A percentile compares a stretch with the other conserved stretches of the same genome.
These are phyloP conservation scores for Acrodontium crateriforme DNA, from an alignment of 2,329 filamentous ascomycete species.

Conservation along the genomic window DNA sequence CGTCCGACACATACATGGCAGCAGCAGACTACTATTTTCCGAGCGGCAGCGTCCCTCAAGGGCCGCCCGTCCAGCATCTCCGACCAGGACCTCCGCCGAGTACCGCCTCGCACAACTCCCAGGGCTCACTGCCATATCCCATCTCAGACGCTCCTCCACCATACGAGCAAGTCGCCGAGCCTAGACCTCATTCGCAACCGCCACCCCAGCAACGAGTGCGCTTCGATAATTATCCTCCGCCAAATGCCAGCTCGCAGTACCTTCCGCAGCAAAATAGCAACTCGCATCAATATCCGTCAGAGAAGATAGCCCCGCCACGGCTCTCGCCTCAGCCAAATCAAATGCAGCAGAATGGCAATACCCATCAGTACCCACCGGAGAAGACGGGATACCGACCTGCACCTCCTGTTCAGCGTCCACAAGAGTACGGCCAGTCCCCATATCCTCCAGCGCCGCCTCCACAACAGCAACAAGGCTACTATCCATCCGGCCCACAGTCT, in stretches of 20 bases:
- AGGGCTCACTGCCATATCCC: constrained; percentile 14
- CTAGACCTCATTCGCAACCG: constrained; percentile 19
- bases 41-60: constrained; percentile 5
- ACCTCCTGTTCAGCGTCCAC: constrained; percentile 5
- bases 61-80: too few relatives aligned
- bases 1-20: constrained; percentile 11
- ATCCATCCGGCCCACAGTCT: too few relatives aligned
- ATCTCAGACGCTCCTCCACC: constrained; percentile 19
- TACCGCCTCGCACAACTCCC: constrained; percentile 3
- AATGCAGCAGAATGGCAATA: constrained; percentile 4
- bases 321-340: constrained; percentile 4
- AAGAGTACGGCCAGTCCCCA: constrained; percentile 5
- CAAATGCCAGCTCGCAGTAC: too few relatives aligned
- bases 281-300: background rate
- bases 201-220: constrained; percentile 10
- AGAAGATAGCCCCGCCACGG: background rate
- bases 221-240: too few relatives aligned
- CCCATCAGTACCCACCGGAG: constrained; percentile 9
- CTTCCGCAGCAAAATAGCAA: background rate
- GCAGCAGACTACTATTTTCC: constrained; percentile 17
- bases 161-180: constrained; percentile 10
- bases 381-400: constrained; percentile 6
- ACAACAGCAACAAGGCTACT: constrained; percentile 1
- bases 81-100: background rate
- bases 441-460: constrained; percentile 4